Conservation (phyloP, 768 basidiomycete species). For the Xerocomellus chrysenteron region DNA sequence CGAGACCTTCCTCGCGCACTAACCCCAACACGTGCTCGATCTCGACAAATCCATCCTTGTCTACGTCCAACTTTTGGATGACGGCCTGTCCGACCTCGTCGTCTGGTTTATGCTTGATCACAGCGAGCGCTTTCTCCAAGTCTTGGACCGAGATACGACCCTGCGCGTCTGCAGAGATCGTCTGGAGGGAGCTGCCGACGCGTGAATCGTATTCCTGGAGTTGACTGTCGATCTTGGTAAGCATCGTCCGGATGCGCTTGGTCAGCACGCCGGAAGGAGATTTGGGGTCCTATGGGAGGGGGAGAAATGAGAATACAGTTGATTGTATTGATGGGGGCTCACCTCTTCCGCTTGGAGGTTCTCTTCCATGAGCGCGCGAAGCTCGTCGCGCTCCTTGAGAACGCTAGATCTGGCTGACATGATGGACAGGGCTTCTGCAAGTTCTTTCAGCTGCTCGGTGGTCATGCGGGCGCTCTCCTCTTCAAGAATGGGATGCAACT, state of each 20-base stretch:
- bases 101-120: slow-evolving; percentile 92
- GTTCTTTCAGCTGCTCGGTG: slow-evolving; percentile 90
- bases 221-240: slow-evolving; percentile 92
- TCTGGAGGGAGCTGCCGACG: slow-evolving; percentile 80
- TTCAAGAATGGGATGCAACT: slow-evolving; percentile 64
- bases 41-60: slow-evolving; percentile 94
- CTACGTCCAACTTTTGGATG: slow-evolving; percentile 91
- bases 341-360: slow-evolving; percentile 89
- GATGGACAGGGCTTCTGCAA: slow-evolving; percentile 87
- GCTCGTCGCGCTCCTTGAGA: slow-evolving; percentile 92
- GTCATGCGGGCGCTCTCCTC: slow-evolving; percentile 92
- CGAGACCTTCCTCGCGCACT: slow-evolving; percentile 84
- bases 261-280: slow-evolving; percentile 85
- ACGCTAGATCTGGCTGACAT: slow-evolving; percentile 93
- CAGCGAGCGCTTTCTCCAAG: slow-evolving; percentile 84
- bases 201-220: slow-evolving; percentile 89
- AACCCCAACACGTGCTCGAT: slow-evolving; percentile 91
- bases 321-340: slow-evolving; percentile 8
- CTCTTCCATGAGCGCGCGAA: slow-evolving; percentile 90
- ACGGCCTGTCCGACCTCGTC: slow-evolving; percentile 86
- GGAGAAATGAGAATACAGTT: background rate
- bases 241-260: slow-evolving; percentile 93
- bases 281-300: slow-evolving; percentile 61
- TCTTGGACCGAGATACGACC: slow-evolving; percentile 90
- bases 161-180: slow-evolving; percentile 81